Percentiles rank a stretch among this genome's conserved stretches.
Conservation (phyloP, 768 basidiomycete genomes). For the Termitomyces sp. region DNA sequence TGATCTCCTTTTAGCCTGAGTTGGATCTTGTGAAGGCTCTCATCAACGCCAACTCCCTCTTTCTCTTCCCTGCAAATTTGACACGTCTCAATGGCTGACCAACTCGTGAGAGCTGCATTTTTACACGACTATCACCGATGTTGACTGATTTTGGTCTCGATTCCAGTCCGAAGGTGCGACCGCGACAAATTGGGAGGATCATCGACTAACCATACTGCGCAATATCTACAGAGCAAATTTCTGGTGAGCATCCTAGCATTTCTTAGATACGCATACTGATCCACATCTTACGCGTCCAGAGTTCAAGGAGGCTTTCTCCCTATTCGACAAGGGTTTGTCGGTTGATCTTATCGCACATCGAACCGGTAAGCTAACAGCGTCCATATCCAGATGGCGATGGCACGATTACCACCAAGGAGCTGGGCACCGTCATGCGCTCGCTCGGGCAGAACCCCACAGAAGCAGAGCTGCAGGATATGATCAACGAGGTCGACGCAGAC, state of each 20-base stretch:
- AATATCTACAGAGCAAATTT: conserved; percentile 73
- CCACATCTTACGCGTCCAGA: conserved; percentile 43
- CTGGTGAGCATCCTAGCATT: conserved; percentile 51
- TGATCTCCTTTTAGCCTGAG: conserved; percentile 10
- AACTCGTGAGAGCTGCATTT: conserved; percentile 41
- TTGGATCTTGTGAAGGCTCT: background rate
- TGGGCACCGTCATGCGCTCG: conserved; percentile 92
- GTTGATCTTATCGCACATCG: conserved; percentile 8
- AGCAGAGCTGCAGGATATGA: conserved; percentile 91
- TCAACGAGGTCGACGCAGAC: conserved; percentile 85
- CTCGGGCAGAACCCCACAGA: conserved; percentile 92
- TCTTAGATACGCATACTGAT: background rate
- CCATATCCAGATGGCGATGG: conserved; percentile 78
- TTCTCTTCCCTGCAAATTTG: conserved; percentile 10
- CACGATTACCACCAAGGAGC: conserved; percentile 87
- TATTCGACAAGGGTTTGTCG: conserved; percentile 88
- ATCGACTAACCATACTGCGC: background rate
- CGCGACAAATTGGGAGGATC: conserved; percentile 13
- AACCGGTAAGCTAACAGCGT: conserved; percentile 7
- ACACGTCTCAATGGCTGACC: conserved; percentile 48
- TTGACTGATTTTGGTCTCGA: background rate
- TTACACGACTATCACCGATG: conserved; percentile 3
- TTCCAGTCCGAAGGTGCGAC: conserved; percentile 57
- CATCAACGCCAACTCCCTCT: conserved; percentile 5
- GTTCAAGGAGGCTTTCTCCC: conserved; percentile 98